A percentile compares a stretch with the other conserved stretches of the same genome.
Conservation (phyloP, 495 filamentous ascomycete species). For the Evernia prunastri region DNA sequence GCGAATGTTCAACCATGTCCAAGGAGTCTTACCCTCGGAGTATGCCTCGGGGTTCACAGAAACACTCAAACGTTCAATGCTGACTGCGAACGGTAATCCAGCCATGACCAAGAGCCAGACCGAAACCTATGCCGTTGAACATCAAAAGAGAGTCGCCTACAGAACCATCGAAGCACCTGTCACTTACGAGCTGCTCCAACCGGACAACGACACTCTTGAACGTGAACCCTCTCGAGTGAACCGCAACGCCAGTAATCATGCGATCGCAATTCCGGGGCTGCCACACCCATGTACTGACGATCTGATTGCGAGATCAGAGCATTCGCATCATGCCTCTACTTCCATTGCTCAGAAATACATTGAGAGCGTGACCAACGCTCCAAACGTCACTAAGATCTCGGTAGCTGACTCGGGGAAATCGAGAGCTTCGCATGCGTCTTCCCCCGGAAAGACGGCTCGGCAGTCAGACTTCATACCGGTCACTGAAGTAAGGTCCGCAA, state of each 20-base stretch:
- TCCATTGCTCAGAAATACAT: conserved; percentile 15
- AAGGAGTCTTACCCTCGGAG: neutral
- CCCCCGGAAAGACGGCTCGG: conserved; percentile 27
- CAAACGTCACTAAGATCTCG: conserved; percentile 16
- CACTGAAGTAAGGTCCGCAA: conserved; percentile 22
- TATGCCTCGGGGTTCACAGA: no score
- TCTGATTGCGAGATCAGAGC: conserved; percentile 26
- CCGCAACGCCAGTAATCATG: conserved; percentile 34
- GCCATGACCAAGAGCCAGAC: conserved; percentile 54
- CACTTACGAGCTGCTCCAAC: conserved; percentile 33
- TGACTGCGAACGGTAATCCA: neutral
- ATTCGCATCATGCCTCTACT: conserved; percentile 17
- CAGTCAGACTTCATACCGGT: conserved; percentile 27
- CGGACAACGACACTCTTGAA: conserved; percentile 36
- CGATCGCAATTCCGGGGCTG: conserved; percentile 34
- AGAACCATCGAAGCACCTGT: conserved; percentile 41
- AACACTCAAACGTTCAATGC: neutral
- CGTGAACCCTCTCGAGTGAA: conserved; percentile 39
- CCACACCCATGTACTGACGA: conserved; percentile 25
- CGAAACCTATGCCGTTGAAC: conserved; percentile 33
- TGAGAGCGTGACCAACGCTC: conserved; percentile 10
- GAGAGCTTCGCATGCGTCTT: conserved; percentile 17
- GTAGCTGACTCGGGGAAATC: conserved; percentile 19
- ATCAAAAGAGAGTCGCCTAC: conserved; percentile 27
- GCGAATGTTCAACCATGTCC: neutral